These are phyloP conservation scores for Pachysandra terminalis DNA, from an alignment of 164 flowering plant species.

Conservation along the genomic window DNA sequence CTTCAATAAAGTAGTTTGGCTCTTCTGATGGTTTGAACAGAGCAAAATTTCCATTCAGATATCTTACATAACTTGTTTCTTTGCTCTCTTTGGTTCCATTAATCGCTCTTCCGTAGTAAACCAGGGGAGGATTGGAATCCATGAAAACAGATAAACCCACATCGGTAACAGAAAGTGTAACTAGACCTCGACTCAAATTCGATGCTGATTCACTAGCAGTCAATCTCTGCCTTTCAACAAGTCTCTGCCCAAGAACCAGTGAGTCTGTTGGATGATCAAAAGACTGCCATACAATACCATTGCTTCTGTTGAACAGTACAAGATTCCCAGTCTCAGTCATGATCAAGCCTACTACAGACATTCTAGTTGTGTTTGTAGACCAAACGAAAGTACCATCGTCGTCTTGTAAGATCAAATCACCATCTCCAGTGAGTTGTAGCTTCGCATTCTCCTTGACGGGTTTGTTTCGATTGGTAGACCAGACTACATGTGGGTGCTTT, in stretches of 20 bases:
- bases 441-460: constrained; percentile 16
- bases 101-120: not conserved
- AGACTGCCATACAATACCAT: constrained; percentile 24
- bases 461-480: constrained; percentile 20
- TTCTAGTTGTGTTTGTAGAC: constrained; percentile 21
- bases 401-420: constrained; percentile 22
- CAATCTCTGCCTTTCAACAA: constrained; percentile 10
- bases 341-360: constrained; percentile 17
- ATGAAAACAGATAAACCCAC: constrained; percentile 13
- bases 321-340: constrained; percentile 24
- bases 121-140: constrained; percentile 7
- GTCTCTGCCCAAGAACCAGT: constrained; percentile 24
- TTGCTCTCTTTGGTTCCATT: not conserved
- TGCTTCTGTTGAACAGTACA: constrained; percentile 9
- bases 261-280: constrained; percentile 29
- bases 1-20: too few relatives aligned
- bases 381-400: constrained; percentile 21
- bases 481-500: not conserved
- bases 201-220: constrained; percentile 12
- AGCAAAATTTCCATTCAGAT: constrained; percentile 17
- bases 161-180: constrained; percentile 1
- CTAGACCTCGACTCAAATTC: constrained; percentile 14
- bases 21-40: constrained; percentile 1
- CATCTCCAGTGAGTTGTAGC: constrained; percentile 18
- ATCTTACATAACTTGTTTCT: constrained; percentile 14